Percentiles rank a stretch among this genome's conserved stretches.
Evolutionary conservation across 1,284 basidiomycete species (phyloP).

Genomic region (Vanrija humicola): DNA sequence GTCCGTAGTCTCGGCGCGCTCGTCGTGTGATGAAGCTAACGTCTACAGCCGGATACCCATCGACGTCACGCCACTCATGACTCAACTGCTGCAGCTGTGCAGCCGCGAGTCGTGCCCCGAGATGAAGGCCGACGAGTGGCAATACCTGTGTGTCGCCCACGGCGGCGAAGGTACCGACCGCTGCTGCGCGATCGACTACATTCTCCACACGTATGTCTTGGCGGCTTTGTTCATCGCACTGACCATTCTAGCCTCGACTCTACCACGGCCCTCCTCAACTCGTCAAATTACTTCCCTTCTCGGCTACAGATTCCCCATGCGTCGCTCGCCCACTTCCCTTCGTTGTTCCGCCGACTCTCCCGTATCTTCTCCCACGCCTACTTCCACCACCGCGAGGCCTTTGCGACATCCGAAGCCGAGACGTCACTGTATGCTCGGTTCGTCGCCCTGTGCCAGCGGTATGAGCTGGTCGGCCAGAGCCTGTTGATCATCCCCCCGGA

Average conservation of each 20-base stretch:
- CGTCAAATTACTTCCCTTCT: constrained; percentile 82
- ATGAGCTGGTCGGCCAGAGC: constrained; percentile 69
- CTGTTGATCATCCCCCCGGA: constrained; percentile 70
- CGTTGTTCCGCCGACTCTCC: constrained; percentile 64
- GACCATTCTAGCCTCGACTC: constrained; percentile 82
- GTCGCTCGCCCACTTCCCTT: constrained; percentile 80
- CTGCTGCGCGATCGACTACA: constrained; percentile 98
- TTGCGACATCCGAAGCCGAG: constrained; percentile 57
- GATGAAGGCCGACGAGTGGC: constrained; percentile 97
- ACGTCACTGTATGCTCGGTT: constrained; percentile 89
- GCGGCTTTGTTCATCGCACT: constrained; percentile 32
- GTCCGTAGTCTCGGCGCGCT: constrained; percentile 50
- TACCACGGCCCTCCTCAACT: constrained; percentile 88
- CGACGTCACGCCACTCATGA: constrained; percentile 85
- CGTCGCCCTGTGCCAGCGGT: constrained; percentile 72
- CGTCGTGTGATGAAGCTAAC: not conserved
- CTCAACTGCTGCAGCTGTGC: constrained; percentile 78
- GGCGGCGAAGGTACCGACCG: constrained; percentile 52
- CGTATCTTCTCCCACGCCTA: constrained; percentile 95
- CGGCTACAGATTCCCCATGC: constrained; percentile 75
- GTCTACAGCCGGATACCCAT: constrained; percentile 74
- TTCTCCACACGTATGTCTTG: constrained; percentile 67
- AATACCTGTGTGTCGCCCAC: constrained; percentile 92
- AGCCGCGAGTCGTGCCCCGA: constrained; percentile 78
- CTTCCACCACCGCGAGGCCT: constrained; percentile 86